Evolutionary conservation across 2,329 filamentous ascomycete species (phyloP).

Genomic region (Elsinoe fawcettii): DNA sequence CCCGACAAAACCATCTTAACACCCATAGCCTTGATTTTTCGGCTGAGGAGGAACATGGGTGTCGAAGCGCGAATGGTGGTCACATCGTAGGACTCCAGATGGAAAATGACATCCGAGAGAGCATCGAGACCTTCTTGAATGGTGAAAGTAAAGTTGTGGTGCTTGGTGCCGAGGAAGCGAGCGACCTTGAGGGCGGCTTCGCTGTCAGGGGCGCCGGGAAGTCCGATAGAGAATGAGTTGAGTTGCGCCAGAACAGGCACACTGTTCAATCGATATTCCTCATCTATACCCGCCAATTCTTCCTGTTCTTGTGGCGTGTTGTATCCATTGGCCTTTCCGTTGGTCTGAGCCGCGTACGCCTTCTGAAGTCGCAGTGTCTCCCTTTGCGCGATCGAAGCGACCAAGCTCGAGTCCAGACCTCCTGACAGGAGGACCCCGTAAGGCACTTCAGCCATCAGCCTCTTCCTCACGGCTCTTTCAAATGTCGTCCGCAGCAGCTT

Average conservation of each 20-base stretch:
- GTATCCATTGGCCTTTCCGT: conserved; percentile 41
- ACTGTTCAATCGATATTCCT: conserved; percentile 79
- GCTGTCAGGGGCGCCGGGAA: conserved; percentile 86
- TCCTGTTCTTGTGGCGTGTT: conserved; percentile 50
- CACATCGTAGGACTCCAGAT: conserved; percentile 95
- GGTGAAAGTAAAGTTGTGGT: conserved; percentile 97
- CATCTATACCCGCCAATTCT: conserved; percentile 87
- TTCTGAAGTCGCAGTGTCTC: conserved; percentile 71
- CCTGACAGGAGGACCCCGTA: conserved; percentile 94
- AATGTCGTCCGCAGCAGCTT: conserved; percentile 72
- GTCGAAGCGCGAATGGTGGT: conserved; percentile 97
- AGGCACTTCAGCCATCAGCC: conserved; percentile 96
- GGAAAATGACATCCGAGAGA: conserved; percentile 93
- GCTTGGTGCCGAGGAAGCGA: conserved; percentile 93
- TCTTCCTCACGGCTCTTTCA: conserved; percentile 88
- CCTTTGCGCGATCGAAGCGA: conserved; percentile 89
- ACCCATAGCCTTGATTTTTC: conserved; percentile 99
- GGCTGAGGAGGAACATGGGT: conserved; percentile 93
- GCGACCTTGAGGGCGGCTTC: conserved; percentile 87
- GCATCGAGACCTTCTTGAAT: conserved; percentile 96
- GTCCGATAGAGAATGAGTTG: conserved; percentile 97
- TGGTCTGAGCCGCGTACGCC: conserved; percentile 32
- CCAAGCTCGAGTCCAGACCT: conserved; percentile 89
- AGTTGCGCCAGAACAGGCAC: conserved; percentile 88
- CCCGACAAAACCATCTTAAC: conserved; percentile 99